A percentile compares a stretch with the other conserved stretches of the same genome.
These are phyloP conservation scores for Starmerella etchellsii DNA, from an alignment of 805 yeast species.

Conservation along the genomic window DNA sequence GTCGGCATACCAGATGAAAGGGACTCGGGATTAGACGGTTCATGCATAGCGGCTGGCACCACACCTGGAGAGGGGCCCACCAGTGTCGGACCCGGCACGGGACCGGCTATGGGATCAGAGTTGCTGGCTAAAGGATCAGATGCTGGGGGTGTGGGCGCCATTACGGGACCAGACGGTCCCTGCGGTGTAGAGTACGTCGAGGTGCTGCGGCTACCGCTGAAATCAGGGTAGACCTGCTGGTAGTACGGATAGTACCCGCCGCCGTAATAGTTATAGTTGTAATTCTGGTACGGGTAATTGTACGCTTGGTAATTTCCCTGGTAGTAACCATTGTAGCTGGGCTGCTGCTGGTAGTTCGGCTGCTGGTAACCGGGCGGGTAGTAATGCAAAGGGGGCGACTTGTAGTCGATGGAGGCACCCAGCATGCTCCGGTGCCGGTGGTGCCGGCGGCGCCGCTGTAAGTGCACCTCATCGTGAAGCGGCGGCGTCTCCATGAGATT, in stretches of 20 bases:
- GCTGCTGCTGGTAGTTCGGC: too few relatives aligned
- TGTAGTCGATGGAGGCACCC: constrained; percentile 12
- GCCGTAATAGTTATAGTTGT: too few relatives aligned
- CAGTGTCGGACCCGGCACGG: too few relatives aligned
- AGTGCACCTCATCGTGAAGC: neutral
- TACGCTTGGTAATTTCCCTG: too few relatives aligned
- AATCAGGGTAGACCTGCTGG: neutral
- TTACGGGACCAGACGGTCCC: too few relatives aligned
- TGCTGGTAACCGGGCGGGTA: neutral
- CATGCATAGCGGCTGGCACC: neutral
- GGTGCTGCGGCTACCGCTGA: neutral
- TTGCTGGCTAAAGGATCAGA: too few relatives aligned
- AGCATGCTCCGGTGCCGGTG: constrained; percentile 16
- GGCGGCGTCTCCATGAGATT: neutral
- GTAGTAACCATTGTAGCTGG: too few relatives aligned
- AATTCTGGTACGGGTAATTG: too few relatives aligned
- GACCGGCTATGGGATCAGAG: too few relatives aligned
- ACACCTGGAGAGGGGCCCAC: neutral
- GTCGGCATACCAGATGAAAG: too few relatives aligned
- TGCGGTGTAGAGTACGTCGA: neutral
- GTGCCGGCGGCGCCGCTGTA: constrained; percentile 5
- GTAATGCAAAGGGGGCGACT: neutral
- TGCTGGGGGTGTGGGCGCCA: too few relatives aligned
- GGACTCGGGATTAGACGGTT: neutral
- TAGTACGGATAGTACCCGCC: too few relatives aligned